Evolutionary conservation across 352 stramenopile genomes (phyloP).

Genomic region (Phytophthora hibernalis): DNA sequence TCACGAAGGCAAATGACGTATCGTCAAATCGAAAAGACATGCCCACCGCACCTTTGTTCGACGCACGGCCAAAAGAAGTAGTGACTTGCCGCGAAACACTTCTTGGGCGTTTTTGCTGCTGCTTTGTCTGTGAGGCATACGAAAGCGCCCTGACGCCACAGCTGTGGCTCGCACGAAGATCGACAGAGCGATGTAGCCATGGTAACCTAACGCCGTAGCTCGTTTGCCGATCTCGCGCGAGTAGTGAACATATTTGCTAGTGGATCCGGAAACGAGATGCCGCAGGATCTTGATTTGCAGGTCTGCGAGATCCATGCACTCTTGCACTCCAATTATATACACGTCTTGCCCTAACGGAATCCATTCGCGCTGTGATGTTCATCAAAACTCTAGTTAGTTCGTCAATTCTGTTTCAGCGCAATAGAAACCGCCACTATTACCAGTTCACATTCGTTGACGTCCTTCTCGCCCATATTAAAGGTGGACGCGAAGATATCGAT

Average conservation of each 20-base stretch:
- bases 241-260: slow-evolving; percentile 76
- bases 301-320: slow-evolving; percentile 88
- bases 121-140: slow-evolving; percentile 64
- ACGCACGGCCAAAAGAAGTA: slow-evolving; percentile 77
- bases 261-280: slow-evolving; percentile 61
- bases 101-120: slow-evolving; percentile 72
- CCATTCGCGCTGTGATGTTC: slow-evolving; percentile 57
- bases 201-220: slow-evolving; percentile 81
- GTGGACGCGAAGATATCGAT: slow-evolving; percentile 81
- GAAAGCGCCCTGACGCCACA: slow-evolving; percentile 68
- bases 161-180: slow-evolving; percentile 81
- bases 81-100: slow-evolving; percentile 78
- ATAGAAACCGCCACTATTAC: slow-evolving; percentile 22
- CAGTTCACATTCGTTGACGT: slow-evolving; percentile 62
- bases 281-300: slow-evolving; percentile 72
- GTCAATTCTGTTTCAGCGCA: neutral
- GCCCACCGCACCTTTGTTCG: slow-evolving; percentile 92
- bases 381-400: slow-evolving; percentile 18
- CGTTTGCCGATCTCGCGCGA: slow-evolving; percentile 84
- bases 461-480: slow-evolving; percentile 90
- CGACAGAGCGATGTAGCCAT: slow-evolving; percentile 88
- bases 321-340: slow-evolving; percentile 92
- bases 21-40: slow-evolving; percentile 91
- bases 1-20: slow-evolving; percentile 89
- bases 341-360: slow-evolving; percentile 88